Conservation (phyloP, 2,329 filamentous ascomycete species). For the Botrytis cinerea region DNA sequence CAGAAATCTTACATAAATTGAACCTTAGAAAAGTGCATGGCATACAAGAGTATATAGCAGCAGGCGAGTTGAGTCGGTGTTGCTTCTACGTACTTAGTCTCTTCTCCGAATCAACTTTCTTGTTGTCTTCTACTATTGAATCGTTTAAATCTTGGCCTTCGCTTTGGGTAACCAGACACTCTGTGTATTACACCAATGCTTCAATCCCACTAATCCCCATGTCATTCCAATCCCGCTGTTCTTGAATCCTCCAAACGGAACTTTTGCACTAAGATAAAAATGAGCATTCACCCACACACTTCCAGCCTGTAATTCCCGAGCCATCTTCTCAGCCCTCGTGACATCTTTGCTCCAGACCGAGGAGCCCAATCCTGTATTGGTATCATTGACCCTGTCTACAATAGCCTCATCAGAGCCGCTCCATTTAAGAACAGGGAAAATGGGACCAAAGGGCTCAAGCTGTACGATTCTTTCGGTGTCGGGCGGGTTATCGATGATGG, state of each 20-base stretch:
- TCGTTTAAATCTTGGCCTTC: background rate
- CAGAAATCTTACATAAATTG: background rate
- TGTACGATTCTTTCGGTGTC: slow-evolving; percentile 56
- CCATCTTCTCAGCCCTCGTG: slow-evolving; percentile 52
- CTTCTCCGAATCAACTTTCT: background rate
- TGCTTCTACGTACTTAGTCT: background rate
- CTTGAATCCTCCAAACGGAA: slow-evolving; percentile 42
- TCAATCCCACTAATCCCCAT: slow-evolving; percentile 22
- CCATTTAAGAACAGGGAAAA: slow-evolving; percentile 25
- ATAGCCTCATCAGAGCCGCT: slow-evolving; percentile 49
- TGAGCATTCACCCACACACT: slow-evolving; percentile 62
- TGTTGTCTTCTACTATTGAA: too few species aligned
- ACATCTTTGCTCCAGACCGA: slow-evolving; percentile 60
- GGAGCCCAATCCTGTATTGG: slow-evolving; percentile 54
- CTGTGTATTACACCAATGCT: slow-evolving; percentile 23
- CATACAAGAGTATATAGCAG: background rate
- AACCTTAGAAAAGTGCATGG: background rate
- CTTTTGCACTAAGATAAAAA: slow-evolving; percentile 50
- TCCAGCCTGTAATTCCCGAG: slow-evolving; percentile 55
- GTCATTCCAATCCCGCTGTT: slow-evolving; percentile 41
- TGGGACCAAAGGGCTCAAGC: slow-evolving; percentile 59
- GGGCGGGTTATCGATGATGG: slow-evolving; percentile 58
- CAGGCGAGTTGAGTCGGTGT: background rate
- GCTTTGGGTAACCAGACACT: slow-evolving; percentile 20
- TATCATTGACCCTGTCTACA: slow-evolving; percentile 54